Evolutionary conservation across 176 grass and related monocot genomes (phyloP).

Genomic region (Dactylis glomerata): DNA sequence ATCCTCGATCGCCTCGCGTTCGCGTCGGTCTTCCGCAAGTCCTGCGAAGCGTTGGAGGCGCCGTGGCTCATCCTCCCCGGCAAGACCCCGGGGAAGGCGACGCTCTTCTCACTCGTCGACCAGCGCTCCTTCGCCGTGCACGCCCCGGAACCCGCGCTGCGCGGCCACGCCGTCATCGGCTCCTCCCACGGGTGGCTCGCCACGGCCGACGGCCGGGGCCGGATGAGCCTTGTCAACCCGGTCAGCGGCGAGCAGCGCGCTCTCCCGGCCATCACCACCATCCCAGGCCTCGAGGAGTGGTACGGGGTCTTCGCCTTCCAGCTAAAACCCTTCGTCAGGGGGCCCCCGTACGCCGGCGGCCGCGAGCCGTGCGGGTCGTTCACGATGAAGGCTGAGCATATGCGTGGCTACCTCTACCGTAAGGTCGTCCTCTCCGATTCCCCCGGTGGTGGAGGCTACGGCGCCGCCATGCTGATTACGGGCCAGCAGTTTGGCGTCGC

Average conservation of each 20-base stretch:
- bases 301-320: background rate
- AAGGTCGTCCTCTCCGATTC: background rate
- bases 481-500: background rate
- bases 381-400: background rate
- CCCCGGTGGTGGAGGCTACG: background rate
- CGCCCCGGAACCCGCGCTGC: background rate
- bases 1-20: background rate
- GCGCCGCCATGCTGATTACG: background rate
- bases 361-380: background rate
- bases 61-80: background rate
- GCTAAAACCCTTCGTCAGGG: background rate
- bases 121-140: background rate
- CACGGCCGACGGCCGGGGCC: background rate
- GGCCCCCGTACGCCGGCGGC: background rate
- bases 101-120: background rate
- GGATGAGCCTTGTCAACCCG: background rate
- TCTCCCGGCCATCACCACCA: conserved; percentile 3
- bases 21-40: background rate
- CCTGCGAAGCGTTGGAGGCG: background rate
- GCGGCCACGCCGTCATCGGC: background rate
- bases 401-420: background rate
- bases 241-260: background rate
- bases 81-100: background rate
- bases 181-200: background rate
- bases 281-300: background rate